Percentiles rank a stretch among this genome's conserved stretches.
Evolutionary conservation across 2,329 filamentous ascomycete genomes (phyloP).

Genomic region (Pyrenophora seminiperda): DNA sequence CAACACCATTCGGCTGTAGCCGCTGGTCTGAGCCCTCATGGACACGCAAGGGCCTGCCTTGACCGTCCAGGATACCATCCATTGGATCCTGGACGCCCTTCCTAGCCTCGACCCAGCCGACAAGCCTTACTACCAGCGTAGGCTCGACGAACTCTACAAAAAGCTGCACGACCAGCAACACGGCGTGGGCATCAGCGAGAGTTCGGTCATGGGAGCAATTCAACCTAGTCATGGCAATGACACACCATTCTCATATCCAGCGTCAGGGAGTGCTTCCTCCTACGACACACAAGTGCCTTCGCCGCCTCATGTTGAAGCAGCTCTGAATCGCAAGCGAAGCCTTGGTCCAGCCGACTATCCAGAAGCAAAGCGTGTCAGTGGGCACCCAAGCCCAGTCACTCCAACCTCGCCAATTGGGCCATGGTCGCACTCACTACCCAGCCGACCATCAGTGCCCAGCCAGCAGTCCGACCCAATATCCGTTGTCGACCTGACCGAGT

Average conservation of each 20-base stretch:
- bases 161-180: not conserved
- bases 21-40: not conserved
- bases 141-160: conserved; percentile 3
- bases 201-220: not conserved
- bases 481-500: conserved; percentile 30
- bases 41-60: not conserved
- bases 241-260: not conserved
- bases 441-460: conserved; percentile 1
- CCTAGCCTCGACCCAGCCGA: conserved; percentile 1
- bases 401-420: conserved; percentile 25
- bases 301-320: conserved; percentile 4
- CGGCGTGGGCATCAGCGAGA: not conserved
- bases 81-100: conserved; percentile 6
- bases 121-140: conserved; percentile 6
- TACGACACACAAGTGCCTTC: conserved; percentile 5
- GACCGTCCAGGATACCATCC: conserved; percentile 6
- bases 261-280: not conserved
- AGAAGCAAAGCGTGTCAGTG: conserved; percentile 34
- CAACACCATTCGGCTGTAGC: not conserved
- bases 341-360: conserved; percentile 24
- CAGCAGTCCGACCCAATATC: not conserved
- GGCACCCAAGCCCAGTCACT: conserved; percentile 28
- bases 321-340: conserved; percentile 33
- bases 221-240: not conserved
- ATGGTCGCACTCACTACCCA: conserved; percentile 11